Evolutionary conservation across 805 yeast genomes (phyloP).

Genomic region (Metschnikowia borealis): DNA sequence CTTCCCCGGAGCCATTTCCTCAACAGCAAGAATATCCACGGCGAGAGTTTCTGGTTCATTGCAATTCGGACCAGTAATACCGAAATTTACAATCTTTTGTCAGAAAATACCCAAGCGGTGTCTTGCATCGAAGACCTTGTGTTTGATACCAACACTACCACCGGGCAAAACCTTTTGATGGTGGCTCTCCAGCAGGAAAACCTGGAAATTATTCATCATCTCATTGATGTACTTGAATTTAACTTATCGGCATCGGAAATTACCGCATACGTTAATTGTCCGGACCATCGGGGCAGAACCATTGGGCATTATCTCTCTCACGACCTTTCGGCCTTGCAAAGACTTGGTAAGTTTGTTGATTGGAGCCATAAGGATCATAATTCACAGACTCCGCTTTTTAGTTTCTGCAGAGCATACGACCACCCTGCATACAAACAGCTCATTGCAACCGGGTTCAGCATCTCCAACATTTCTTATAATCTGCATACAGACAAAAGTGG

Average conservation of each 20-base stretch:
- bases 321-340: constrained; percentile 45
- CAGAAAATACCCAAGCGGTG: constrained; percentile 43
- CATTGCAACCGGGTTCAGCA: constrained; percentile 42
- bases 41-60: constrained; percentile 68
- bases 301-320: constrained; percentile 74
- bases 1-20: constrained; percentile 23
- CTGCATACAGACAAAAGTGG: constrained; percentile 73
- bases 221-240: constrained; percentile 39
- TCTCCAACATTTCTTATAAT: constrained; percentile 46
- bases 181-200: constrained; percentile 58
- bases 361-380: constrained; percentile 67
- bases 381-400: constrained; percentile 75
- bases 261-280: constrained; percentile 42
- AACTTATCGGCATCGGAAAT: constrained; percentile 46
- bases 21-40: constrained; percentile 35
- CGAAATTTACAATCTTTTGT: constrained; percentile 42
- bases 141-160: constrained; percentile 52
- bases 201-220: constrained; percentile 40
- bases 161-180: constrained; percentile 54
- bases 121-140: constrained; percentile 66
- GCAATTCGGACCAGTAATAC: constrained; percentile 51
- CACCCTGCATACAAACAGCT: constrained; percentile 56
- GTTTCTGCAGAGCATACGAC: constrained; percentile 77
- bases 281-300: constrained; percentile 54
- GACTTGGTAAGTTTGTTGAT: constrained; percentile 55